Percentiles rank a stretch among this genome's conserved stretches.
These are phyloP conservation scores for Herpetomonas tarakana DNA, from an alignment of 208 protist genomes.

Conservation along the genomic window DNA sequence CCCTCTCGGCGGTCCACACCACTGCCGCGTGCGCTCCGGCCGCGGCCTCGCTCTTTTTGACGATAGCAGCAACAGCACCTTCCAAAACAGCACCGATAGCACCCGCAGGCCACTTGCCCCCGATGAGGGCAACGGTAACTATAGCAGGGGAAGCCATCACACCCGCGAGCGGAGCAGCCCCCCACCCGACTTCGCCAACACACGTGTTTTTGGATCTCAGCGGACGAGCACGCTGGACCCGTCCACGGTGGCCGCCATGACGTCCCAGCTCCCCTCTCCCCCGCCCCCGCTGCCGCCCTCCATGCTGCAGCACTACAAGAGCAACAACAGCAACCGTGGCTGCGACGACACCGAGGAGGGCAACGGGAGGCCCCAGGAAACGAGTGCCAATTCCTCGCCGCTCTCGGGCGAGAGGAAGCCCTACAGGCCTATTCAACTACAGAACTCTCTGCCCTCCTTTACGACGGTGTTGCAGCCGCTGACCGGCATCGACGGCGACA, in stretches of 20 bases:
- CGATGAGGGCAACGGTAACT: neutral
- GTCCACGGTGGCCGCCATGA: neutral
- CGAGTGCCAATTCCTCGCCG: neutral
- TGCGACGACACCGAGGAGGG: too few relatives aligned
- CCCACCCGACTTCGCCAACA: neutral
- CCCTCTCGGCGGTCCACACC: neutral
- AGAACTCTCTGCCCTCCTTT: neutral
- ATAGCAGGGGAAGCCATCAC: too few relatives aligned
- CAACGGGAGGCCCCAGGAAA: too few relatives aligned
- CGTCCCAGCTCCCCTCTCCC: neutral
- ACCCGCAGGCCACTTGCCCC: neutral
- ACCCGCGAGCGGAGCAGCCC: neutral
- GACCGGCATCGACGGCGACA: too few relatives aligned
- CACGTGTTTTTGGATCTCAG: neutral
- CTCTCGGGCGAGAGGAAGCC: neutral
- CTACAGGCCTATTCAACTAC: neutral
- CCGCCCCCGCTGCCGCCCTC: neutral
- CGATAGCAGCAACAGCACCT: conserved; percentile 5
- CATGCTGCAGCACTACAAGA: neutral
- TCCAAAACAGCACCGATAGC: neutral
- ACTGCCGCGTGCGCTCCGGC: conserved; percentile 9
- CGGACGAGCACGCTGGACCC: conserved; percentile 3
- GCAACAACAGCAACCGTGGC: neutral
- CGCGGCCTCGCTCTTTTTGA: conserved; percentile 36
- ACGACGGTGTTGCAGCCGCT: neutral